Evolutionary conservation across 1,284 basidiomycete genomes (phyloP).

Genomic region (Malassezia restricta): DNA sequence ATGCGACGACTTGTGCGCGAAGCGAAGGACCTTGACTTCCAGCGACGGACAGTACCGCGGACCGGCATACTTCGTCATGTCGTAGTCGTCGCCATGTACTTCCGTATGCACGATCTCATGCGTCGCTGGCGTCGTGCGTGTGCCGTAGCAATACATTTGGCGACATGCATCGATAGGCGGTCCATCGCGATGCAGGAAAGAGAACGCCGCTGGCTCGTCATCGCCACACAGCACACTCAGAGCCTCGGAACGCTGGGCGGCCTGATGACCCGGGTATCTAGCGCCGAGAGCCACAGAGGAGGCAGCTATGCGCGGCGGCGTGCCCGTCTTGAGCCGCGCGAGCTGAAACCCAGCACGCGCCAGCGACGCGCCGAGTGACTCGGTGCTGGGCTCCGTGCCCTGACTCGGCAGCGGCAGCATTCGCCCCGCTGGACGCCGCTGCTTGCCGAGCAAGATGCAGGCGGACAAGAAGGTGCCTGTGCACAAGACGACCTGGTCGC

Average conservation of each 20-base stretch:
- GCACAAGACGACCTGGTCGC: slow-evolving; percentile 69
- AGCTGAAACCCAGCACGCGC: slow-evolving; percentile 64
- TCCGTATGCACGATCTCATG: slow-evolving; percentile 63
- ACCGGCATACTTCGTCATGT: slow-evolving; percentile 76
- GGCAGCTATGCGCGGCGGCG: slow-evolving; percentile 65
- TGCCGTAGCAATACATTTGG: slow-evolving; percentile 64
- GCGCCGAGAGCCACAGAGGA: slow-evolving; percentile 57
- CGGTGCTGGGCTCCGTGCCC: slow-evolving; percentile 43
- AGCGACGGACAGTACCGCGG: slow-evolving; percentile 82
- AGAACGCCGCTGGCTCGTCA: slow-evolving; percentile 20
- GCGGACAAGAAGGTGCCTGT: slow-evolving; percentile 82
- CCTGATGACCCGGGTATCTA: slow-evolving; percentile 13
- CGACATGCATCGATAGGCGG: slow-evolving; percentile 49
- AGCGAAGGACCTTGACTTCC: slow-evolving; percentile 71
- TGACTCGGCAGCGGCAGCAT: slow-evolving; percentile 60
- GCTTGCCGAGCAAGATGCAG: slow-evolving; percentile 73
- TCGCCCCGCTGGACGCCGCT: slow-evolving; percentile 68
- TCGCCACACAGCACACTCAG: slow-evolving; percentile 22
- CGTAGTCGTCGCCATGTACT: slow-evolving; percentile 61
- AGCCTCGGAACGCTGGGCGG: slow-evolving; percentile 1
- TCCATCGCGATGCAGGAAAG: slow-evolving; percentile 21
- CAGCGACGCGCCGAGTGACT: slow-evolving; percentile 64
- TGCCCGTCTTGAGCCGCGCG: slow-evolving; percentile 74
- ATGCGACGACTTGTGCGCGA: slow-evolving; percentile 59
- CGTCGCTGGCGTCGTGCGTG: slow-evolving; percentile 60